phyloP scores from a whole-genome alignment of 2,329 filamentous ascomycete genomes.

The Cytospora piceicola region DNA sequence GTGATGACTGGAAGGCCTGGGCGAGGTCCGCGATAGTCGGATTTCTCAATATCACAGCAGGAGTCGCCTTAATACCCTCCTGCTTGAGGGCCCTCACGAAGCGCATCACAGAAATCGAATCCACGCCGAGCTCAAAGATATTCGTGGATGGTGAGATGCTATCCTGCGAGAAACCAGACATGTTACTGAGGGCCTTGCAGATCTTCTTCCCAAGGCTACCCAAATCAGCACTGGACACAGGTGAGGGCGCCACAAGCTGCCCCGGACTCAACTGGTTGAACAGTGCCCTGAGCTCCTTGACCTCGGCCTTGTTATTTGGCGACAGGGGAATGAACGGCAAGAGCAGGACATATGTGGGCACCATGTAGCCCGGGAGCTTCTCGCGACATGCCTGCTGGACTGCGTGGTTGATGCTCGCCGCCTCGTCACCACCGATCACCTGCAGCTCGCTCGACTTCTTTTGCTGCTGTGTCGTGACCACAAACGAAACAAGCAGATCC shows the following conservation, averaged over 20 bases:
- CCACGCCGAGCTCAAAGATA: slow-evolving; percentile 84
- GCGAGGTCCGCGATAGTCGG: slow-evolving; percentile 55
- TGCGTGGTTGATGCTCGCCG: slow-evolving; percentile 45
- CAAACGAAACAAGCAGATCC: slow-evolving; percentile 81
- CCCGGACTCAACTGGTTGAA: slow-evolving; percentile 66
- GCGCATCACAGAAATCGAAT: slow-evolving; percentile 81
- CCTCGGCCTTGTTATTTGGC: slow-evolving; percentile 87
- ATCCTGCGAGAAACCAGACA: slow-evolving; percentile 50
- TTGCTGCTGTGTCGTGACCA: slow-evolving; percentile 44
- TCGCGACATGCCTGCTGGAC: slow-evolving; percentile 68
- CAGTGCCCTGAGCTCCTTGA: slow-evolving; percentile 67
- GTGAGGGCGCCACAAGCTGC: slow-evolving; percentile 62
- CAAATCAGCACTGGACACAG: slow-evolving; percentile 34
- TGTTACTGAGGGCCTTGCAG: slow-evolving; percentile 56
- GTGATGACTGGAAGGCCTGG: slow-evolving; percentile 39
- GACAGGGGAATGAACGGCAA: slow-evolving; percentile 77
- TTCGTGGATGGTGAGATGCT: slow-evolving; percentile 61
- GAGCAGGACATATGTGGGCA: slow-evolving; percentile 80
- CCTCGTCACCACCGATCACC: slow-evolving; percentile 40
- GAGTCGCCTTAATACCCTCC: slow-evolving; percentile 64
- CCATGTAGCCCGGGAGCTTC: slow-evolving; percentile 82
- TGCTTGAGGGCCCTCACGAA: slow-evolving; percentile 68
- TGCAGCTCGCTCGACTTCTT: slow-evolving; percentile 28
- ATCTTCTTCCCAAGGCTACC: slow-evolving; percentile 51
- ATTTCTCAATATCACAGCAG: slow-evolving; percentile 70